These are phyloP conservation scores for Tilletiaria anomala DNA, from an alignment of 1,284 basidiomycete species.

Conservation along the genomic window DNA sequence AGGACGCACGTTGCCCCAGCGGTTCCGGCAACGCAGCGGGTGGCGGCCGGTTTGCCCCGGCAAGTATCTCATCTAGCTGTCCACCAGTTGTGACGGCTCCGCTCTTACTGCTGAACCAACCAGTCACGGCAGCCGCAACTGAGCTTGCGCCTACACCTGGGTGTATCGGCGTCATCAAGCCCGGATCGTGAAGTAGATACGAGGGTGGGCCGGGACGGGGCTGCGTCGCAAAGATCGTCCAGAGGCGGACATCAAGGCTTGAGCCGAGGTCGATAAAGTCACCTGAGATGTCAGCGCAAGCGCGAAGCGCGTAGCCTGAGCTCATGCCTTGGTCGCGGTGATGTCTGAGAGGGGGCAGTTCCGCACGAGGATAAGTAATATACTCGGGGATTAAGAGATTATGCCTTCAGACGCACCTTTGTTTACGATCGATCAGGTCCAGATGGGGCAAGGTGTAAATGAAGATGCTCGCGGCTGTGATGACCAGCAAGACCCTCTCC, in stretches of 20 bases:
- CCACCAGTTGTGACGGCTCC: slow-evolving; percentile 16
- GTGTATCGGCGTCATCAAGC: slow-evolving; percentile 15
- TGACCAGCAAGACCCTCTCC: slow-evolving; percentile 15
- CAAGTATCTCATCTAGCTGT: slow-evolving; percentile 18
- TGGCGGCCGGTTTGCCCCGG: slow-evolving; percentile 17
- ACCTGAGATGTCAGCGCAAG: slow-evolving; percentile 19
- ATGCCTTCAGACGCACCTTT: slow-evolving; percentile 30
- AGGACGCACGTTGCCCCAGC: background rate
- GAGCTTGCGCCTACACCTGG: slow-evolving; percentile 20
- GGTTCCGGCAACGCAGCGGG: too few species aligned
- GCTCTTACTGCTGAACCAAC: slow-evolving; percentile 23
- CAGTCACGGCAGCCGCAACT: slow-evolving; percentile 20
- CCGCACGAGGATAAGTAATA: too few species aligned
- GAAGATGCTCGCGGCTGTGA: slow-evolving; percentile 19
- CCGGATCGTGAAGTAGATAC: slow-evolving; percentile 13
- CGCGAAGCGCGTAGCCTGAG: background rate
- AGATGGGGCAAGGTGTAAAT: slow-evolving; percentile 21
- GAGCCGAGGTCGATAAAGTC: slow-evolving; percentile 27
- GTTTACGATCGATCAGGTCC: slow-evolving; percentile 12
- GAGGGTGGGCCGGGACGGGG: slow-evolving; percentile 19
- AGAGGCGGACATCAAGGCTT: slow-evolving; percentile 27
- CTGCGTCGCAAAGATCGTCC: slow-evolving; percentile 23
- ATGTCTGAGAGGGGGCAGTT: too few species aligned
- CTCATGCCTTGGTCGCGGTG: slow-evolving; percentile 9
- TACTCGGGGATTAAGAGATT: slow-evolving; percentile 6